Percentiles rank a stretch among this genome's conserved stretches.
phyloP scores from a whole-genome alignment of 495 filamentous ascomycete genomes.

The Penicillium tannophilum region DNA sequence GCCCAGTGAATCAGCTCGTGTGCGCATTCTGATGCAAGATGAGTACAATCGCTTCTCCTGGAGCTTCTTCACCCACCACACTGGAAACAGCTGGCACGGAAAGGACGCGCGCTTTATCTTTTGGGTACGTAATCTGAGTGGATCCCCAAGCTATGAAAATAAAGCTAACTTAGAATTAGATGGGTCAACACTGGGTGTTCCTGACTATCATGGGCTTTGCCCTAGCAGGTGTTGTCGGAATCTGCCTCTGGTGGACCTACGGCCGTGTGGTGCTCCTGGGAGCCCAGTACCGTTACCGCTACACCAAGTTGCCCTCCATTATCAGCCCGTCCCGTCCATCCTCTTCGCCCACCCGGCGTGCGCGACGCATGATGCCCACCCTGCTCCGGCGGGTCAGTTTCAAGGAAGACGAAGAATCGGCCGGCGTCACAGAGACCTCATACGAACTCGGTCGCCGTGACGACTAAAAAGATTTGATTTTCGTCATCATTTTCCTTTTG shows the following conservation, averaged over 20 bases:
- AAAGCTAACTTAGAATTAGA: conserved; percentile 33
- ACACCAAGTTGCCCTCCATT: conserved; percentile 38
- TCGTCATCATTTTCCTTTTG: conserved; percentile 2
- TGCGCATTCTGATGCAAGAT: conserved; percentile 60
- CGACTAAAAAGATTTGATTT: conserved; percentile 30
- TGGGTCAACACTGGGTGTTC: conserved; percentile 74
- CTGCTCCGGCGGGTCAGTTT: conserved; percentile 46
- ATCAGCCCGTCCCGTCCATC: conserved; percentile 31
- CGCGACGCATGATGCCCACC: conserved; percentile 40
- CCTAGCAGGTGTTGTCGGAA: conserved; percentile 58
- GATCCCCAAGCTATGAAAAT: not conserved
- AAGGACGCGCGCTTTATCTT: conserved; percentile 76
- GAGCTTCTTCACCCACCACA: conserved; percentile 78
- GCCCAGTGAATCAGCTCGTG: conserved; percentile 44
- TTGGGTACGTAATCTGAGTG: conserved; percentile 53
- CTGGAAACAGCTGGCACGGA: conserved; percentile 76
- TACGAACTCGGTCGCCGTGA: conserved; percentile 46
- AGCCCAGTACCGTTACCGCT: conserved; percentile 47
- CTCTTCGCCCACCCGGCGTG: conserved; percentile 37
- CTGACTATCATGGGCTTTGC: conserved; percentile 66
- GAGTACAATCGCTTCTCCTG: conserved; percentile 72
- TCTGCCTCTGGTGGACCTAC: conserved; percentile 59
- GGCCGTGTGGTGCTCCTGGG: conserved; percentile 51
- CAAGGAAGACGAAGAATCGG: conserved; percentile 48
- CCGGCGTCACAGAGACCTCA: conserved; percentile 40